These are phyloP conservation scores for Fusarium agapanthi DNA, from an alignment of 2,329 filamentous ascomycete genomes.

Conservation along the genomic window DNA sequence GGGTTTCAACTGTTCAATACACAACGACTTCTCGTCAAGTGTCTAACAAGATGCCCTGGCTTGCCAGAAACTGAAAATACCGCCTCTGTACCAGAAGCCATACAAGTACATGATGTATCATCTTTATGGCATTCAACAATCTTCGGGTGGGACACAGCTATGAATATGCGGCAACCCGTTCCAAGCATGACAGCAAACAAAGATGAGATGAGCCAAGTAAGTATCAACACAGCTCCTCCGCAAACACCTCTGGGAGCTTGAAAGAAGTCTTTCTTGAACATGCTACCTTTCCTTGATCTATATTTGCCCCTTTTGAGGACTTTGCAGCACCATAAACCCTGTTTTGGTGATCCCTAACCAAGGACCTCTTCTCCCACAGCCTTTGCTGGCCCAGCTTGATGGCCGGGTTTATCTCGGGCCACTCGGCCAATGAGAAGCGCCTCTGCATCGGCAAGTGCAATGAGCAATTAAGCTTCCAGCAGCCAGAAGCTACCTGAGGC, in stretches of 20 bases:
- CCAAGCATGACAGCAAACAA: conserved; percentile 28
- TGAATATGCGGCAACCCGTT: conserved; percentile 30
- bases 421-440: conserved; percentile 18
- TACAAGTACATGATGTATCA: background rate
- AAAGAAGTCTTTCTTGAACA: conserved; percentile 35
- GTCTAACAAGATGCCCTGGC: conserved; percentile 14
- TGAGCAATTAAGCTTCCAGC: background rate
- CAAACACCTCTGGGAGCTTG: conserved; percentile 19
- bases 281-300: background rate
- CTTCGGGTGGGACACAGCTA: conserved; percentile 1
- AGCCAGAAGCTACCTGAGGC: conserved; percentile 29
- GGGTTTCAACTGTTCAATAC: conserved; percentile 39
- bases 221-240: conserved; percentile 31
- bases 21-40: conserved; percentile 36
- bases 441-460: background rate
- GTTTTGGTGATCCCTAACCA: conserved; percentile 20
- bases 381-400: conserved; percentile 35
- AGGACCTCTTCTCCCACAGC: conserved; percentile 20
- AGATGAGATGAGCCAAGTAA: conserved; percentile 26
- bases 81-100: background rate
- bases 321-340: background rate
- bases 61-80: conserved; percentile 24
- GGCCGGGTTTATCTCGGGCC: conserved; percentile 41
- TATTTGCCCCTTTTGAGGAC: background rate
- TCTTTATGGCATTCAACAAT: conserved; percentile 2